Evolutionary conservation across 1,284 basidiomycete genomes (phyloP).

Genomic region (Cutaneotrichosporon sp.): DNA sequence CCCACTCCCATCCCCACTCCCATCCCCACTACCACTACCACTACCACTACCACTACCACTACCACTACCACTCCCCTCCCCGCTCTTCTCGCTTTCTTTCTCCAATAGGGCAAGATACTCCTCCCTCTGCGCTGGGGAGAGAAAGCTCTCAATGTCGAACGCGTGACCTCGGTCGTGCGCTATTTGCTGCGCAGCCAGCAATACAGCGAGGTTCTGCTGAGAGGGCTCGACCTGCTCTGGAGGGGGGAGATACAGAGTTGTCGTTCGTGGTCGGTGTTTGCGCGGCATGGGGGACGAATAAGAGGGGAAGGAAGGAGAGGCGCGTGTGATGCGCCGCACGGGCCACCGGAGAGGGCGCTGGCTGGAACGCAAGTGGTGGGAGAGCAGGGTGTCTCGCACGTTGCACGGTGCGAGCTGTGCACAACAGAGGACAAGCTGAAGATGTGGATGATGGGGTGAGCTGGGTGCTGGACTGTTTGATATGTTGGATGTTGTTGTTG

Average conservation of each 20-base stretch:
- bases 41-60: too few relatives aligned
- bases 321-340: neutral
- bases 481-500: neutral
- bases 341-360: neutral
- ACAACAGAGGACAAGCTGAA: neutral
- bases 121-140: constrained; percentile 31
- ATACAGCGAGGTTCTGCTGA: constrained; percentile 29
- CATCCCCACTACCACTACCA: neutral
- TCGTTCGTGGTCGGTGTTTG: constrained; percentile 25
- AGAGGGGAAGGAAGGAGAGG: neutral
- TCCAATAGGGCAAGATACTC: constrained; percentile 26
- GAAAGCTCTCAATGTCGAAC: constrained; percentile 43
- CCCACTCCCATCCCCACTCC: constrained; percentile 6
- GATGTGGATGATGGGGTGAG: neutral
- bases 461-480: neutral
- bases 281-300: constrained; percentile 29
- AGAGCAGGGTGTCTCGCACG: neutral
- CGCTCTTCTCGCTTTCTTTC: neutral
- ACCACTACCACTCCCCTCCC: neutral
- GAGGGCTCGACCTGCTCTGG: constrained; percentile 4
- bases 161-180: constrained; percentile 32
- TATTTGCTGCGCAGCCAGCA: constrained; percentile 39
- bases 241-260: constrained; percentile 36
- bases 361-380: neutral
- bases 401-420: neutral